Percentiles rank a stretch among this genome's conserved stretches.
phyloP scores from a whole-genome alignment of 163 green algal species.

The Scenedesmus sp. region DNA sequence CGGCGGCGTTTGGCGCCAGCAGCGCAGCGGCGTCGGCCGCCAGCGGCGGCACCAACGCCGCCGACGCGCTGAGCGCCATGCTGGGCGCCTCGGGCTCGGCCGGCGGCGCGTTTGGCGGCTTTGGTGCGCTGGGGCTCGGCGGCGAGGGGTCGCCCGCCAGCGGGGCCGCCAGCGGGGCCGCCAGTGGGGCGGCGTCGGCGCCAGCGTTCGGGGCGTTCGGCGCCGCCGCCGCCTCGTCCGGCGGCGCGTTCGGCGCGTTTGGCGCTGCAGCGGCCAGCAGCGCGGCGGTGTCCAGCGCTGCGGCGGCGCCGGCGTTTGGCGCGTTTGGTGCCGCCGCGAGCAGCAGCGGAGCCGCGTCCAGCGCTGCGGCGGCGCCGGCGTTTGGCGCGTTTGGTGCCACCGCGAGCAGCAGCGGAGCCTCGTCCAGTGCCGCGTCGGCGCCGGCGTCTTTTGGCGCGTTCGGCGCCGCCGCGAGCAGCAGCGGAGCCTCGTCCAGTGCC shows the following conservation, averaged over 20 bases:
- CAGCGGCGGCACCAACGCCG: slow-evolving; percentile 13
- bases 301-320: background rate
- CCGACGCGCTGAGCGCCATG: slow-evolving; percentile 27
- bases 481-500: background rate
- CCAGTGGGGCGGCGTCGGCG: background rate
- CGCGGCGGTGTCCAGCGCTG: too few species aligned
- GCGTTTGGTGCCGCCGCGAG: background rate
- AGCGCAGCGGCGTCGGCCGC: too few species aligned
- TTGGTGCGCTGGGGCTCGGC: slow-evolving; percentile 33
- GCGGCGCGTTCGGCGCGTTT: background rate
- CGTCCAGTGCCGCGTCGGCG: background rate
- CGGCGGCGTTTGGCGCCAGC: background rate
- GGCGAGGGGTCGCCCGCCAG: background rate
- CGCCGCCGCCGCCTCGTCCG: too few species aligned
- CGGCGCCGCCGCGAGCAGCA: background rate
- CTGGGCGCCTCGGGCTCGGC: slow-evolving; percentile 3
- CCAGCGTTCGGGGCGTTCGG: slow-evolving; percentile 4
- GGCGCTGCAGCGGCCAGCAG: background rate
- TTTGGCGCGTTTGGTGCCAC: background rate
- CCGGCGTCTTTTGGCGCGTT: background rate
- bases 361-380: slow-evolving; percentile 1
- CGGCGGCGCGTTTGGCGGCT: slow-evolving; percentile 19
- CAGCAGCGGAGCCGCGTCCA: slow-evolving; percentile 9
- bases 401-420: slow-evolving; percentile 4
- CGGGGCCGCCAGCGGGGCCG: background rate